Percentiles rank a stretch among this genome's conserved stretches.
These are phyloP conservation scores for Penicillium sp. DNA, from an alignment of 2,329 filamentous ascomycete species.

Conservation along the genomic window DNA sequence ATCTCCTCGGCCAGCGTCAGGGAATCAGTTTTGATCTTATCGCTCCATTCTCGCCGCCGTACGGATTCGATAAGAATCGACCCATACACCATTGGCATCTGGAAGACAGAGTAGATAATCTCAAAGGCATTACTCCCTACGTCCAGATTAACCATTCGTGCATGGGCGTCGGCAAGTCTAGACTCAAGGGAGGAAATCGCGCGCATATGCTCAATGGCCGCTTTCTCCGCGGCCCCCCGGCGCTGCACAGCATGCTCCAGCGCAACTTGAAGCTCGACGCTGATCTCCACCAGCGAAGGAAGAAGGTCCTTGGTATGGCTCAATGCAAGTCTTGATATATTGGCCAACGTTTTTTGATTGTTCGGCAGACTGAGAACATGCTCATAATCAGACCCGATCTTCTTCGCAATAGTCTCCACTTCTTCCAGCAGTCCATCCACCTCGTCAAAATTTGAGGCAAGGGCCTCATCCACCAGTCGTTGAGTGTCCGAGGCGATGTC, in stretches of 20 bases:
- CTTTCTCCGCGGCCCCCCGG: constrained; percentile 66
- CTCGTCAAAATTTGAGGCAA: constrained; percentile 61
- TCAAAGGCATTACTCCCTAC: constrained; percentile 81
- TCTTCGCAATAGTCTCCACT: constrained; percentile 80
- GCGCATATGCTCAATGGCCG: constrained; percentile 74
- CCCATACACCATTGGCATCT: constrained; percentile 85
- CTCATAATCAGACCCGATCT: constrained; percentile 83
- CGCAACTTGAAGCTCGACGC: constrained; percentile 54
- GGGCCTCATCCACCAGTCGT: constrained; percentile 37
- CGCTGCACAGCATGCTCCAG: constrained; percentile 56
- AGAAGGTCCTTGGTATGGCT: constrained; percentile 64
- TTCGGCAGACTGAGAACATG: constrained; percentile 69
- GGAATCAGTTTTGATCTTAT: constrained; percentile 86
- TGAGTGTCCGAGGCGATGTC: constrained; percentile 60
- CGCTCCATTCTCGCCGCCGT: constrained; percentile 82
- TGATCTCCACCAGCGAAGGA: constrained; percentile 59
- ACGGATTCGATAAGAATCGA: constrained; percentile 85
- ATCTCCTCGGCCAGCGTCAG: constrained; percentile 88
- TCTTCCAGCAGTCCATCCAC: constrained; percentile 72
- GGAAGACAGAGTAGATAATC: constrained; percentile 73
- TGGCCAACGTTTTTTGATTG: constrained; percentile 63
- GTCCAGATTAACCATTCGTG: constrained; percentile 68
- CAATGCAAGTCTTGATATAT: constrained; percentile 64
- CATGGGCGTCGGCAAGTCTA: constrained; percentile 69
- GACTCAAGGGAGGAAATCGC: constrained; percentile 77